Conservation (phyloP, 176 grass and related monocot genomes). For the Musa itinerans region DNA sequence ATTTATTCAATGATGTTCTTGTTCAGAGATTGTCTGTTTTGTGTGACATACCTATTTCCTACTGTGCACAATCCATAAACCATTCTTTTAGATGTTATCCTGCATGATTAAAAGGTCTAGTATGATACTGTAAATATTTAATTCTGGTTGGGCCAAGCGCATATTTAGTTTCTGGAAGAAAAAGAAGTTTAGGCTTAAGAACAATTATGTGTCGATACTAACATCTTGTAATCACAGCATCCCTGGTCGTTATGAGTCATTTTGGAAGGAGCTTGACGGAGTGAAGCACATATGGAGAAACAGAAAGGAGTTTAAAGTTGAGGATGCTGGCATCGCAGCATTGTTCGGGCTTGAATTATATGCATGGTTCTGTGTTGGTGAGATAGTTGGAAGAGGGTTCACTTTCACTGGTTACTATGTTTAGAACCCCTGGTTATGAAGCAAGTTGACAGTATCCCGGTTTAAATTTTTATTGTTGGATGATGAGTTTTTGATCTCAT, state of each 20-base stretch:
- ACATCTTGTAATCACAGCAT: conserved; percentile 30
- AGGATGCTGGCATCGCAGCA: conserved; percentile 56
- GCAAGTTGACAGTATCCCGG: neutral
- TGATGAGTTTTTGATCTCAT: neutral
- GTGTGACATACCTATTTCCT: no score
- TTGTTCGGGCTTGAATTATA: conserved; percentile 81
- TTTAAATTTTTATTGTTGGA: neutral
- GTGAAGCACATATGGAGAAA: conserved; percentile 62
- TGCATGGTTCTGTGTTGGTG: conserved; percentile 58
- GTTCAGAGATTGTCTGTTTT: no score
- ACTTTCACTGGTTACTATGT: conserved; percentile 75
- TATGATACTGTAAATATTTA: no score
- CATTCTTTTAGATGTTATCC: no score
- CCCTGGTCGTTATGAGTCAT: conserved; percentile 52
- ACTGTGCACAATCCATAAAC: no score
- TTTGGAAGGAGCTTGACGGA: conserved; percentile 67
- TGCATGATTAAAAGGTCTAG: no score
- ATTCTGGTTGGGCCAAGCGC: no score
- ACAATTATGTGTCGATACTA: neutral
- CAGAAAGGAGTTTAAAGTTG: conserved; percentile 44
- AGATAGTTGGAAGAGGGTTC: conserved; percentile 67
- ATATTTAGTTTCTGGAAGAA: no score
- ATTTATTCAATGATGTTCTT: no score
- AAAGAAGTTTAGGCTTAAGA: no score
- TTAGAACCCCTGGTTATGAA: conserved; percentile 15